Percentiles rank a stretch among this genome's conserved stretches.
phyloP scores from a whole-genome alignment of 148 eudicot genomes.

The Rhododendron henanense region DNA sequence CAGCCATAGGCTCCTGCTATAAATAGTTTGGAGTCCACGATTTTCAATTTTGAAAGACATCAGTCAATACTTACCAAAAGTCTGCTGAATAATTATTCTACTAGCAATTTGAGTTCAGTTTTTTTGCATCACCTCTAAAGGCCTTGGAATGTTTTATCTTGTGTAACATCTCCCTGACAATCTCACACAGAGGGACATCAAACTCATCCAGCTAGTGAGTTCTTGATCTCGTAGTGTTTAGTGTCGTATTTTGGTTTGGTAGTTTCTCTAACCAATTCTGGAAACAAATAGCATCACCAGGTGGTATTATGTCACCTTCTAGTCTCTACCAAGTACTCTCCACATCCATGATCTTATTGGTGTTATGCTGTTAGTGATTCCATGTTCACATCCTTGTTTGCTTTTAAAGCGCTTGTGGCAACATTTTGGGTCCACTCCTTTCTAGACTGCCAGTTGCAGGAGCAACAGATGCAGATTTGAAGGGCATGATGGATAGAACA shows the following conservation, averaged over 20 bases:
- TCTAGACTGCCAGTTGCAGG: conserved; percentile 24
- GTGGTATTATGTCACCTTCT: neutral
- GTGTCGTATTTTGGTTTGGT: neutral
- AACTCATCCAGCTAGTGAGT: neutral
- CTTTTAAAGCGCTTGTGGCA: conserved; percentile 23
- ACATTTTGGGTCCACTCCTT: conserved; percentile 35
- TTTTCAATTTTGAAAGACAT: neutral
- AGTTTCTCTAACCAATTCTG: neutral
- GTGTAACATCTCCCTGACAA: neutral
- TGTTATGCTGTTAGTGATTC: neutral
- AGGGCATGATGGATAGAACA: conserved; percentile 21
- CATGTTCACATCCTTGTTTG: neutral
- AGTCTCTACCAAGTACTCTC: neutral
- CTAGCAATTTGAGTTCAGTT: neutral
- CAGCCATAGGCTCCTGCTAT: neutral
- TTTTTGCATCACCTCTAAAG: neutral
- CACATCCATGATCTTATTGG: neutral
- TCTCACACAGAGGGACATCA: neutral
- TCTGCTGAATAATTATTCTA: neutral
- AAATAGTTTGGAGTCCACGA: neutral
- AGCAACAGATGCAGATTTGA: conserved; percentile 27
- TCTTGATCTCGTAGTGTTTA: neutral
- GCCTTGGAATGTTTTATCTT: neutral
- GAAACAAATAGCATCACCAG: neutral
- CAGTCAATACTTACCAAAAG: neutral